Evolutionary conservation across 495 filamentous ascomycete species (phyloP).

Genomic region (Stereocaulon alpinum): DNA sequence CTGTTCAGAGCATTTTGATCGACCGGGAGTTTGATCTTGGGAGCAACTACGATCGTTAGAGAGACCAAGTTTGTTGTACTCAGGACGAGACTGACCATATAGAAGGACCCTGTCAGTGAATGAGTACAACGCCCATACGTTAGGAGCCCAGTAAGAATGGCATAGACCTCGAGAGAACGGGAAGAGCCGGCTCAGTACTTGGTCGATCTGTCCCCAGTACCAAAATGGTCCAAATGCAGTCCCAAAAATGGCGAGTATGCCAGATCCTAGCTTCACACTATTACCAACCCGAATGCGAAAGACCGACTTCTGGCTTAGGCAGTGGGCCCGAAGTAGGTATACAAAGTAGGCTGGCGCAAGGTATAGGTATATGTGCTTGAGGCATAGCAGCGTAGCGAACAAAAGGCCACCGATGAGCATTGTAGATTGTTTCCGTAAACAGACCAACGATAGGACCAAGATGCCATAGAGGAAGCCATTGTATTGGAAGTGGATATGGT

Average conservation of each 20-base stretch:
- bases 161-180: conserved; percentile 89
- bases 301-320: conserved; percentile 66
- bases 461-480: conserved; percentile 94
- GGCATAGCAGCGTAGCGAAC: conserved; percentile 77
- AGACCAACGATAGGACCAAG: conserved; percentile 70
- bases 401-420: conserved; percentile 67
- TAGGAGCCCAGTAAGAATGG: conserved; percentile 98
- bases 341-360: conserved; percentile 95
- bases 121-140: conserved; percentile 95
- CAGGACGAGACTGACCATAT: conserved; percentile 43
- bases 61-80: background rate
- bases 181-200: conserved; percentile 76
- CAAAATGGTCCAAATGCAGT: conserved; percentile 86
- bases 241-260: conserved; percentile 62
- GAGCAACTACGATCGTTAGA: conserved; percentile 53
- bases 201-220: conserved; percentile 75
- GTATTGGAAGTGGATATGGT: conserved; percentile 99
- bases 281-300: conserved; percentile 70
- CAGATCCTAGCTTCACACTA: conserved; percentile 65
- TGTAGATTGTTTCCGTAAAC: conserved; percentile 66
- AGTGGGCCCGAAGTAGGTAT: conserved; percentile 77
- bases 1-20: conserved; percentile 68
- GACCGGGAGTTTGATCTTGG: conserved; percentile 61
- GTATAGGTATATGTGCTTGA: conserved; percentile 98
- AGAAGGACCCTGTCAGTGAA: conserved; percentile 79